Evolutionary conservation across 1,284 basidiomycete species (phyloP).

Genomic region (Ceratobasidium sp.): DNA sequence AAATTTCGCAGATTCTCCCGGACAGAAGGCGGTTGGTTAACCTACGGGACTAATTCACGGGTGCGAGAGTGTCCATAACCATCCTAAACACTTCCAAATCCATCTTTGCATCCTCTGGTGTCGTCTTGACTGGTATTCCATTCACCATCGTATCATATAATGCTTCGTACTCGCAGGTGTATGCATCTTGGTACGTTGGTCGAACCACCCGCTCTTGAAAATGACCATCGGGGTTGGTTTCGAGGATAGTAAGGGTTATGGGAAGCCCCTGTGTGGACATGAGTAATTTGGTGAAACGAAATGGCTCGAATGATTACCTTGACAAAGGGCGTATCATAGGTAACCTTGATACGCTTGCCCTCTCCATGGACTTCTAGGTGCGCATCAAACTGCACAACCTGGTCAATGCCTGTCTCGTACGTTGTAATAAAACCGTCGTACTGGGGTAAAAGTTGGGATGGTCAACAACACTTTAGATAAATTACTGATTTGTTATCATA

Average conservation of each 20-base stretch:
- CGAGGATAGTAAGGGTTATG: conserved; percentile 53
- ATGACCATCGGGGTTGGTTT: conserved; percentile 51
- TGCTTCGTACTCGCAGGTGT: conserved; percentile 54
- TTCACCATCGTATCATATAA: conserved; percentile 51
- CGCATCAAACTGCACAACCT: conserved; percentile 59
- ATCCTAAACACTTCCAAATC: conserved; percentile 54
- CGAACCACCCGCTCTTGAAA: conserved; percentile 51
- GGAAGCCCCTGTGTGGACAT: conserved; percentile 55
- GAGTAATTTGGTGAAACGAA: background rate
- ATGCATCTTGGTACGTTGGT: conserved; percentile 55
- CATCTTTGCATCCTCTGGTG: conserved; percentile 50
- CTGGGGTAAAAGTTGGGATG: conserved; percentile 37
- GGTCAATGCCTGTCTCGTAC: conserved; percentile 57
- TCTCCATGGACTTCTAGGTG: conserved; percentile 60
- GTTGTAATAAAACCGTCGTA: conserved; percentile 49
- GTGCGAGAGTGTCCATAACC: conserved; percentile 51
- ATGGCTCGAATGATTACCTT: conserved; percentile 12
- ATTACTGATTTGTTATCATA: conserved; percentile 43
- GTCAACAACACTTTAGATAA: background rate
- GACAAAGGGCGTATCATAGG: conserved; percentile 57
- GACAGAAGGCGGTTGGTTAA: background rate
- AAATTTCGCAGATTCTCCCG: background rate
- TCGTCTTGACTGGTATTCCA: conserved; percentile 48
- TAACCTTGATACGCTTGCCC: conserved; percentile 58
- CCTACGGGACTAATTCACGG: background rate